Evolutionary conservation across 768 basidiomycete genomes (phyloP).

Genomic region (Sutorius australiensis): DNA sequence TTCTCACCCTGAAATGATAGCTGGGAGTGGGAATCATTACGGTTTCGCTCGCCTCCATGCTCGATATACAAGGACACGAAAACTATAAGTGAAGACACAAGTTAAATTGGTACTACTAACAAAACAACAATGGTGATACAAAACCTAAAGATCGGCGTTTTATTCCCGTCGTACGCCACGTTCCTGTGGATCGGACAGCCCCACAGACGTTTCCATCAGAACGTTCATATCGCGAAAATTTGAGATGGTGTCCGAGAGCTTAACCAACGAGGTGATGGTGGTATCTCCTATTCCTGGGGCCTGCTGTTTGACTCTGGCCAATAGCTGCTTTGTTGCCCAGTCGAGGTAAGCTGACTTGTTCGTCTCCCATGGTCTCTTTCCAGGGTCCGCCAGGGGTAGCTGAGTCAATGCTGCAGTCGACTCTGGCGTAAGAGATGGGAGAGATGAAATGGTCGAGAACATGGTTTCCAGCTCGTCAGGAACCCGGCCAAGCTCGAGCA

Average conservation of each 20-base stretch:
- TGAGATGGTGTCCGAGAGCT: conserved; percentile 17
- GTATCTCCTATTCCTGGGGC: conserved; percentile 15
- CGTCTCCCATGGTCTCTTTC: conserved; percentile 77
- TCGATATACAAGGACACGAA: too few species aligned
- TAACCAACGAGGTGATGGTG: conserved; percentile 20
- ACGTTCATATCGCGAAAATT: conserved; percentile 17
- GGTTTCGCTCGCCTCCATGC: too few species aligned
- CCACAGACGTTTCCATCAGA: conserved; percentile 12
- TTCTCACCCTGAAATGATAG: too few species aligned
- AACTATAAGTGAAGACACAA: too few species aligned
- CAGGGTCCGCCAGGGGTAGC: conserved; percentile 43
- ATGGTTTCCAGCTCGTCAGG: conserved; percentile 41
- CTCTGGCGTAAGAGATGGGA: conserved; percentile 45
- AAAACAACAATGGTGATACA: too few species aligned
- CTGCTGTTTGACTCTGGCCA: conserved; percentile 33
- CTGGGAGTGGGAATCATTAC: too few species aligned
- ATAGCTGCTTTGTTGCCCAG: conserved; percentile 66
- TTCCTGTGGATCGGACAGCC: neutral
- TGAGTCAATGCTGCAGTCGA: conserved; percentile 35
- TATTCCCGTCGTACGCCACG: neutral
- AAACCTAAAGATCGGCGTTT: neutral
- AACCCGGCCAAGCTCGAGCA: conserved; percentile 34
- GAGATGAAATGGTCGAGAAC: conserved; percentile 45
- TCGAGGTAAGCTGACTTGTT: conserved; percentile 69
- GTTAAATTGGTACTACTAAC: too few species aligned